Percentiles rank a stretch among this genome's conserved stretches.
Conservation (phyloP, 805 yeast genomes). For the Teunomyces cretensis region DNA sequence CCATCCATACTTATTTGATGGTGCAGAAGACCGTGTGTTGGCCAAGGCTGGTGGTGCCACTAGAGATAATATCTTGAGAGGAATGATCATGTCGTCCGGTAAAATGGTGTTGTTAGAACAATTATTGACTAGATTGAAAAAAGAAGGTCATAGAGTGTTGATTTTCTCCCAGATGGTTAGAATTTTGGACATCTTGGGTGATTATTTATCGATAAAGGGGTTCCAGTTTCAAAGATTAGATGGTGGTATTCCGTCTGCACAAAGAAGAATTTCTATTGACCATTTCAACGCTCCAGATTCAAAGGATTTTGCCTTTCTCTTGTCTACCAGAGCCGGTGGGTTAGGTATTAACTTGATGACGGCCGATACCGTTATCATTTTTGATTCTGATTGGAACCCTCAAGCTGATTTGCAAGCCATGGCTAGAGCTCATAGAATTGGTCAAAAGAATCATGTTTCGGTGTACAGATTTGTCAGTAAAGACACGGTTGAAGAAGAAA, state of each 20-base stretch:
- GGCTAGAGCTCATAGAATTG: slow-evolving; percentile 99
- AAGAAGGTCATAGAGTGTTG: slow-evolving; percentile 94
- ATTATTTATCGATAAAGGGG: slow-evolving; percentile 84
- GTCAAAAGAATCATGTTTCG: slow-evolving; percentile 98
- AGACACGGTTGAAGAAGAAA: slow-evolving; percentile 97
- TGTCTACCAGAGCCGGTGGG: slow-evolving; percentile 98
- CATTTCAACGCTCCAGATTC: slow-evolving; percentile 95
- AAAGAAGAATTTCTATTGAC: slow-evolving; percentile 91
- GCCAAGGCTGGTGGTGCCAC: slow-evolving; percentile 60
- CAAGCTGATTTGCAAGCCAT: slow-evolving; percentile 99
- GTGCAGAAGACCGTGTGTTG: slow-evolving; percentile 82
- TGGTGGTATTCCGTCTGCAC: slow-evolving; percentile 94
- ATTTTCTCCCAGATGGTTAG: slow-evolving; percentile 98
- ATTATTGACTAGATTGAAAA: slow-evolving; percentile 73
- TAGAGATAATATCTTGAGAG: slow-evolving; percentile 80
- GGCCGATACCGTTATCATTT: slow-evolving; percentile 96
- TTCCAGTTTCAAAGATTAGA: slow-evolving; percentile 88
- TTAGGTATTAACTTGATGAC: slow-evolving; percentile 98
- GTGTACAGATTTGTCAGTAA: slow-evolving; percentile 97
- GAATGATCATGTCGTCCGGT: slow-evolving; percentile 96
- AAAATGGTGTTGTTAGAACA: slow-evolving; percentile 96
- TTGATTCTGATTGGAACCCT: slow-evolving; percentile 99
- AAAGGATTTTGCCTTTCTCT: slow-evolving; percentile 83
- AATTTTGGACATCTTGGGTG: slow-evolving; percentile 92
- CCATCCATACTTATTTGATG: slow-evolving; percentile 93